Base-by-base conservation (phyloP, 2,329 filamentous ascomycete genomes). In the Thelonectria discophora region DNA sequence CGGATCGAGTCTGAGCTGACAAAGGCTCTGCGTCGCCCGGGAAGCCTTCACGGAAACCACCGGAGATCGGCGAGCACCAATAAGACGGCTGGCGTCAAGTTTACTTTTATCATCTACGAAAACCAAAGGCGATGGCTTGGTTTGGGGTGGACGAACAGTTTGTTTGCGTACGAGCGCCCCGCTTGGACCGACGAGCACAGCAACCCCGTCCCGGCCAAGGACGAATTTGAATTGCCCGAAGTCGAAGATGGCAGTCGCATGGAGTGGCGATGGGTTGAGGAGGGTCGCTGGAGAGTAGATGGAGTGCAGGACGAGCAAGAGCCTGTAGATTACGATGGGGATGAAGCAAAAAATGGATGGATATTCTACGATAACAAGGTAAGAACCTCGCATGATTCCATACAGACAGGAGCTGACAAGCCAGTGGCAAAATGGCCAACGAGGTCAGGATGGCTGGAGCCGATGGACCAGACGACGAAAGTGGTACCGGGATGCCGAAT, bases 341-440 rank as follows among this genome's bases (percentile, higher is more conserved):
- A 86, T 1, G 84, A 88, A 21, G 90, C 86, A 3, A 88, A 79
- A 72, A 86, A 89, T 68, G 95, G 94, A 1, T 99, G 95, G 95
- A 92, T 97, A 39, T 99, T 95, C 77, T 99, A 97, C 74, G 95
- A 99, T 73, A 98, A 94, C 75, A 97, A 97, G 88, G 92, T 93
- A 79, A 0, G 24, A 5, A 21, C 5, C 6, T 2, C 5, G 3
- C 11, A 15, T 21, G 12, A 3, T 10, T 13, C 15, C 3, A 9
- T 15, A 18, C 11, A 17, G 7, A 7, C 2, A 30, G 3, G 11
- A 40, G 12, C 55, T 68, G 54, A 72, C 65, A 15, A 40, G 3
- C 3, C 50, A 96, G 90, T 99, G 95, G 95, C 90, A 93, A 75
- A 90, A 92, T 69, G 94, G 94, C 17, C 90, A 91, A 15, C 86